Evolutionary conservation across 345 rosid species (phyloP), one percentile per base, ranked within the genome.

Genomic region (Hypericum perforatum): DNA sequence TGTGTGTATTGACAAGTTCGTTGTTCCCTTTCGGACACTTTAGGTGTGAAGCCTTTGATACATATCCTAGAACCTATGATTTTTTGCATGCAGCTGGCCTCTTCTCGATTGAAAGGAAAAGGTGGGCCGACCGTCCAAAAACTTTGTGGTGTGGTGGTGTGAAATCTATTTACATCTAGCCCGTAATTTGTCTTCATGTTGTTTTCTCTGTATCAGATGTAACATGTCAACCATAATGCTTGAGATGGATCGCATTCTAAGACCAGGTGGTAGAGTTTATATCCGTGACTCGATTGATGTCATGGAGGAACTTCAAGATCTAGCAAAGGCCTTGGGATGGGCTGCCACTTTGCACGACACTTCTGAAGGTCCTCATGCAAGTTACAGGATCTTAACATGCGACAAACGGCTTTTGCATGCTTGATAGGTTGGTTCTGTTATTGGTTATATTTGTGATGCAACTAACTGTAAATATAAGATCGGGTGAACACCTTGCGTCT

Each of bases 41-140:
- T 80, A 87, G 98, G 98, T 92, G 98, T 77, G 98, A 92, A 62
- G 76, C 97, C 2, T 85, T 92, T 32, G 96, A 92, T 70, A 92
- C 95, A 5, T 92, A 92, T 57, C 98, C 97, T 43, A 88, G 98
- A 80, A 88, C 97, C 44, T 92, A 88, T 29, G 91, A 92, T 60
- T 61, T 92, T 8, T 43, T 92, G 67, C 97, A 88, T 54, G 97
- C 98, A 0, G 80, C 90, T n/a, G 78, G 85, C 43, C 95, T 92
- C 60, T 85, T 92, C 78, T 81, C 97, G 45, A 59, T 79, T 63
- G 98, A 92, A 65, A 82, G 73, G 58, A 88, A 77, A 76, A 85
- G 98, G 98, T 85, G 80, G 7, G 29, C 14, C 22, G 37, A 1
- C 9, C 29, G 29, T 3, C 42, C 36, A 45, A 16, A n/a, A 51